phyloP scores from a whole-genome alignment of 768 basidiomycete species.

The Gymnopilus dilepis region DNA sequence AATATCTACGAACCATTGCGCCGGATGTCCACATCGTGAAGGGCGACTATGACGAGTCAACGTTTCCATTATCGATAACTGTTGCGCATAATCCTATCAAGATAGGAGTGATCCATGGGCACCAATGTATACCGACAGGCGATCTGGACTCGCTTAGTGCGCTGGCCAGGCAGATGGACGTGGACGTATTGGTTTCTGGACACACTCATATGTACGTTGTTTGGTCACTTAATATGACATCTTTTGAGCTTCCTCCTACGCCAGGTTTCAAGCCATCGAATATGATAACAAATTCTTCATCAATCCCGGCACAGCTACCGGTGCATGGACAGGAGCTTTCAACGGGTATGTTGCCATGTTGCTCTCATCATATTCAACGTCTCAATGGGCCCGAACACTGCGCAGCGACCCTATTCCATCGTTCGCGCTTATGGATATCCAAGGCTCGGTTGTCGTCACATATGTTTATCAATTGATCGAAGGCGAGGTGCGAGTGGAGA shows the following conservation, averaged over 20 bases:
- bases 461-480: constrained; percentile 97
- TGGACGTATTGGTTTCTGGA: constrained; percentile 92
- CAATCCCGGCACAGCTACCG: constrained; percentile 94
- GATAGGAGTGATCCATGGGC: constrained; percentile 93
- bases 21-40: constrained; percentile 90
- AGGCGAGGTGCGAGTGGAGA: constrained; percentile 92
- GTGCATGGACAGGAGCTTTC: constrained; percentile 86
- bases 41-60: constrained; percentile 93
- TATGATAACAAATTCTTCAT: constrained; percentile 92
- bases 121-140: constrained; percentile 91
- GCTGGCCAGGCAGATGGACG: constrained; percentile 95
- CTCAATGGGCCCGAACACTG: constrained; percentile 6
- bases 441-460: constrained; percentile 95
- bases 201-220: constrained; percentile 88
- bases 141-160: constrained; percentile 90
- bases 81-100: constrained; percentile 85
- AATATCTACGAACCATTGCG: constrained; percentile 93
- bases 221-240: neutral
- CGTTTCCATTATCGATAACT: constrained; percentile 81
- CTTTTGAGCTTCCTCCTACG: neutral
- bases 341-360: constrained; percentile 55
- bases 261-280: constrained; percentile 92
- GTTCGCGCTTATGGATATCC: constrained; percentile 97
- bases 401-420: constrained; percentile 86
- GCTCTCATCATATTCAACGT: neutral